Evolutionary conservation across 2,329 filamentous ascomycete genomes (phyloP).

Genomic region (Chalaropsis ovoidea): DNA sequence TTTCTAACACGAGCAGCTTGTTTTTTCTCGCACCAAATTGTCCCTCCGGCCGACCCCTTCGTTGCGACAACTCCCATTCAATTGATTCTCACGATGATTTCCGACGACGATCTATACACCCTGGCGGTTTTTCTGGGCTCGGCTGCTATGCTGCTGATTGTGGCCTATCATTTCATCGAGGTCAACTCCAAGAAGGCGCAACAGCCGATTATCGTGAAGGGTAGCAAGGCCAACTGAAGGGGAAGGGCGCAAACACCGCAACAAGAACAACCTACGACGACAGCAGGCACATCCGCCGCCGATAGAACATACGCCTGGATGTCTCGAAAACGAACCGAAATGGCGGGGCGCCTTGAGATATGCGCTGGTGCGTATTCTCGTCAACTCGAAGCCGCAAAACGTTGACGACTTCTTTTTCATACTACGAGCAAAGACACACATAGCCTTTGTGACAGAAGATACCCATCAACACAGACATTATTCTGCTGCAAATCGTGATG

Average conservation of each 20-base stretch:
- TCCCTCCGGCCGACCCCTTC: background rate
- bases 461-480: slow-evolving; percentile 18
- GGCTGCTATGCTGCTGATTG: slow-evolving; percentile 80
- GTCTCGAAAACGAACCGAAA: background rate
- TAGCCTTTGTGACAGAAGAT: slow-evolving; percentile 18
- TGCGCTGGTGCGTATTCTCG: background rate
- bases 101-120: slow-evolving; percentile 81
- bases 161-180: slow-evolving; percentile 93
- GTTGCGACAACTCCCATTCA: background rate
- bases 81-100: slow-evolving; percentile 62
- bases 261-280: background rate
- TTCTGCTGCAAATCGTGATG: too few species aligned
- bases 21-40: background rate
- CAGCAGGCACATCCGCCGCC: background rate
- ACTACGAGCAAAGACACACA: background rate
- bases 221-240: slow-evolving; percentile 21
- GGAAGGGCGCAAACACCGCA: slow-evolving; percentile 1
- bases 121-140: slow-evolving; percentile 89
- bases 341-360: background rate
- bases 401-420: background rate
- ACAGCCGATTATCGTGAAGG: slow-evolving; percentile 20
- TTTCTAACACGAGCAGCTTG: background rate
- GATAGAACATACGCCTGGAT: background rate
- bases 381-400: background rate
- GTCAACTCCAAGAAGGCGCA: slow-evolving; percentile 54